phyloP scores from a whole-genome alignment of 257 asterid genomes.

The Solanum tacnaense region DNA sequence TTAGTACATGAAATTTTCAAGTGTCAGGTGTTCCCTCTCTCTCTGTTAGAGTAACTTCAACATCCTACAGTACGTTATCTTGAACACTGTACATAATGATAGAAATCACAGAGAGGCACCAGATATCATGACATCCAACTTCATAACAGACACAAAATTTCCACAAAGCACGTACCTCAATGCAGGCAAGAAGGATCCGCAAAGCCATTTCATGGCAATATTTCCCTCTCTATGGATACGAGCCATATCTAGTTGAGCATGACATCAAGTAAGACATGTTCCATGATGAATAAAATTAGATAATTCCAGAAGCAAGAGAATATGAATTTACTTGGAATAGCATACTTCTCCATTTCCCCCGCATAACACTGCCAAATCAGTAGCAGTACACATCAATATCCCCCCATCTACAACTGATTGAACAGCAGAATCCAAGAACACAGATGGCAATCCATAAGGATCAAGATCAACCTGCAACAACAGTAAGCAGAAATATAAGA shows the following conservation, averaged over 20 bases:
- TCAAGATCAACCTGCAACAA: conserved; percentile 85
- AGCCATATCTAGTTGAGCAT: conserved; percentile 56
- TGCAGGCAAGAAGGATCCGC: conserved; percentile 90
- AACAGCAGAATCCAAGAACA: conserved; percentile 85
- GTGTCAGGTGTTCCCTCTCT: not conserved
- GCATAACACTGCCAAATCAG: conserved; percentile 97
- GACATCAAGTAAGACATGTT: conserved; percentile 4
- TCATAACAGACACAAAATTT: not conserved
- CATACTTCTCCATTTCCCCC: conserved; percentile 95
- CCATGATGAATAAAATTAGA: not conserved
- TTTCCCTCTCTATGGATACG: conserved; percentile 84
- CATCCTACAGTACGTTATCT: not conserved
- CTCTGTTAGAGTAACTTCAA: not conserved
- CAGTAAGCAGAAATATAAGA: not conserved
- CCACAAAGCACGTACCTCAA: conserved; percentile 47
- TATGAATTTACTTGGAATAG: conserved; percentile 79
- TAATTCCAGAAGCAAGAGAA: not conserved
- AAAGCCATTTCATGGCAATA: conserved; percentile 97
- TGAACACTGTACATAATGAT: not conserved
- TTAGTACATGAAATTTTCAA: not conserved
- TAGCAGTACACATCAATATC: conserved; percentile 88
- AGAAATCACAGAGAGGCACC: not conserved
- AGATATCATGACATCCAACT: not conserved
- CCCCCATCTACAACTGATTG: conserved; percentile 94
- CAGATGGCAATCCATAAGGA: conserved; percentile 94